phyloP scores from a whole-genome alignment of 768 basidiomycete species.

The Neoboletus brunneissimus region DNA sequence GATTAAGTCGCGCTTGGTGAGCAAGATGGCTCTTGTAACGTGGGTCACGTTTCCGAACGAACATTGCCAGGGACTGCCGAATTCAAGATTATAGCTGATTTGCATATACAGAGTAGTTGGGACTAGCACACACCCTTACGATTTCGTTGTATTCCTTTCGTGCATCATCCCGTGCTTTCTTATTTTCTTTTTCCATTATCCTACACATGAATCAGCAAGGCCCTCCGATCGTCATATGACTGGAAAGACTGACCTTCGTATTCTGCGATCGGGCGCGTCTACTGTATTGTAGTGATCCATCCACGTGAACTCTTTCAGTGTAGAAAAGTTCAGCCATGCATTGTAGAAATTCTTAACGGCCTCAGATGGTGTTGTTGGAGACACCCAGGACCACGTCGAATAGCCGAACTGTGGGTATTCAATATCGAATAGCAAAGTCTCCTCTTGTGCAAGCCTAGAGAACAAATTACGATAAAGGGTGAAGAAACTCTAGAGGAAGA shows the following conservation, averaged over 20 bases:
- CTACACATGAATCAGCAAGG: slow-evolving; percentile 35
- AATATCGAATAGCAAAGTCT: slow-evolving; percentile 42
- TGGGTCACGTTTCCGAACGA: slow-evolving; percentile 85
- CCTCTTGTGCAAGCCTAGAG: slow-evolving; percentile 77
- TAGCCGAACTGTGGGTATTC: slow-evolving; percentile 84
- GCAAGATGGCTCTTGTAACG: slow-evolving; percentile 70
- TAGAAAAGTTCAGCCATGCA: slow-evolving; percentile 83
- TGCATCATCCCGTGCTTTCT: slow-evolving; percentile 84
- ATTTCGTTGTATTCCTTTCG: slow-evolving; percentile 91
- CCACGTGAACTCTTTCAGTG: slow-evolving; percentile 88
- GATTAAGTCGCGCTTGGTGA: slow-evolving; percentile 42
- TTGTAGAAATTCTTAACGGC: slow-evolving; percentile 77
- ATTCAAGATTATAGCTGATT: not conserved
- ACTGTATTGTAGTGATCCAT: slow-evolving; percentile 76
- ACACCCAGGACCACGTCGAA: slow-evolving; percentile 70
- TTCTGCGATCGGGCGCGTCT: slow-evolving; percentile 84
- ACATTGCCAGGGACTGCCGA: slow-evolving; percentile 65
- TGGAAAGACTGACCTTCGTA: slow-evolving; percentile 57
- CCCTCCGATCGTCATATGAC: not conserved
- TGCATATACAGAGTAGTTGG: not conserved
- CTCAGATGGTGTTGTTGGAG: slow-evolving; percentile 42
- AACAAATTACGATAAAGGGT: slow-evolving; percentile 88
- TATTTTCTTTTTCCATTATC: slow-evolving; percentile 95
- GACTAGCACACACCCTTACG: slow-evolving; percentile 59
- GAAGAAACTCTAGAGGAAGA: slow-evolving; percentile 71